Percentiles rank a stretch among this genome's conserved stretches.
phyloP scores from a whole-genome alignment of 768 basidiomycete genomes.

The Hirschioporus abietinus region DNA sequence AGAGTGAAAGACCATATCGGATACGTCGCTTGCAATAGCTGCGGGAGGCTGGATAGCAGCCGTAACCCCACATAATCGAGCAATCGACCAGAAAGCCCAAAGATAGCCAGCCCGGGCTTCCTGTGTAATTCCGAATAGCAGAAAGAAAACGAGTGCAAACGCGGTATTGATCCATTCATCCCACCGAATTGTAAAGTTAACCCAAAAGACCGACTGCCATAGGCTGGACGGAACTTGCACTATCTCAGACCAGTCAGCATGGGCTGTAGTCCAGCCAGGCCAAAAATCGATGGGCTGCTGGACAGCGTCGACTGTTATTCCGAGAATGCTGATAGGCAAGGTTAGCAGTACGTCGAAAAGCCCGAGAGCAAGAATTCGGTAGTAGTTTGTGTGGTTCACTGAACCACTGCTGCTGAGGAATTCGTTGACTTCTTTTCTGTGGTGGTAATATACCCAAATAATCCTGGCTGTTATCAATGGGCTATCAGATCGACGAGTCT shows the following conservation, averaged over 20 bases:
- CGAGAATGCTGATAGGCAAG: too few species aligned
- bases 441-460: too few species aligned
- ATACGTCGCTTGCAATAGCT: not conserved
- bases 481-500: too few species aligned
- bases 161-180: not conserved
- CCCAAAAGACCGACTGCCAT: not conserved
- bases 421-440: too few species aligned
- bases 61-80: not conserved
- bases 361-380: too few species aligned
- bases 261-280: too few species aligned
- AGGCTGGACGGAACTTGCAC: not conserved
- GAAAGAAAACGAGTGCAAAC: not conserved
- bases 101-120: not conserved
- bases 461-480: too few species aligned
- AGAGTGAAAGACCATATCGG: not conserved
- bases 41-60: not conserved
- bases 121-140: not conserved
- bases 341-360: too few species aligned
- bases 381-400: too few species aligned
- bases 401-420: too few species aligned
- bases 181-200: not conserved
- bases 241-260: not conserved
- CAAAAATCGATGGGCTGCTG: not conserved
- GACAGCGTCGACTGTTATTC: too few species aligned
- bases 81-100: not conserved